Base-by-base conservation (phyloP, 257 asterid species). In the Solanum virginianum region DNA sequence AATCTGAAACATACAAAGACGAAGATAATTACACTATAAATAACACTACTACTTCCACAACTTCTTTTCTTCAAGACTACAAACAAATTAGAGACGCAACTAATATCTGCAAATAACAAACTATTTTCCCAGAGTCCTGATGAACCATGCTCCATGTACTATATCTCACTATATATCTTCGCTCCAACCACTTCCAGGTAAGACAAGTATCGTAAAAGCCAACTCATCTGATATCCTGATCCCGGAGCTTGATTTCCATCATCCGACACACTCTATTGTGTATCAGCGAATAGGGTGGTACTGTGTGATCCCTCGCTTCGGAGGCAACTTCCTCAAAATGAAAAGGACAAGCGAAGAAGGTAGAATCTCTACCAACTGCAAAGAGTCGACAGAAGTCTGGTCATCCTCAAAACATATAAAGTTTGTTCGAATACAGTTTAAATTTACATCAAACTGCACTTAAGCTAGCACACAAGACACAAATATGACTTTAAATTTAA, bases 321-420 rank as follows among this genome's bases (percentile, higher is more conserved):
- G 99, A 70, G 99, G 99, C 91, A 96, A 83, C 91, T 96, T 96
- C 90, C 99, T 89, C 95, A 96, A 89, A 86, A 96, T 96, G 92
- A 94, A 96, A 88, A 96, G 99, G 75, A 96, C 98, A 15, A 96
- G 97, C 1, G 98, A 89, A 63, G 99, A 96, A 22, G 99, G 99
- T 84, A 94, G 70, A 87, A 96, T 93, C 90, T 96, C 99, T 88
- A 92, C 97, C 60, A 96, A 90, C 98, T 96, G 97, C 80, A 86
- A 69, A 59, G 79, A 53, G 65, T 11, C 18, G 8, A 20, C 49
- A 53, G 57, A 43, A 29, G n/a, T 60, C 26, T 79, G 82, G 22
- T 77, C 60, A 15, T 32, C 70, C 81, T 18, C 39, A 51, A 74
- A 65, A 80, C 85, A 84, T 17, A n/a, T 83, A 45, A 53, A 59